Evolutionary conservation across 2,329 filamentous ascomycete genomes (phyloP).

Genomic region (Fusarium domesticum): DNA sequence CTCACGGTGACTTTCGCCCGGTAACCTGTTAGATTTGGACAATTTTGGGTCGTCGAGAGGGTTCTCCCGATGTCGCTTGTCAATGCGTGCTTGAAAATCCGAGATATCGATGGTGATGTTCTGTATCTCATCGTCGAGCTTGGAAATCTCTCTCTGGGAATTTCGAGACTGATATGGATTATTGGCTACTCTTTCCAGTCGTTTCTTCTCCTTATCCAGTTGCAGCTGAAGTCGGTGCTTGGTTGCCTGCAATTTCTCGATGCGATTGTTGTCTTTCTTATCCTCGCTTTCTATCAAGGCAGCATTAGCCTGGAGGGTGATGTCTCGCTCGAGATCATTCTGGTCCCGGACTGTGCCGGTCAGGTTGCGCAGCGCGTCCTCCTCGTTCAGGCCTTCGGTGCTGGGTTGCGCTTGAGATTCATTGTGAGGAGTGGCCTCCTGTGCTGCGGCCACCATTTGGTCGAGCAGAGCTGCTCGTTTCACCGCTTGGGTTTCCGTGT

Average conservation of each 20-base stretch:
- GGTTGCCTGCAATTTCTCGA: slow-evolving; percentile 54
- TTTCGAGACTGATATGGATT: slow-evolving; percentile 54
- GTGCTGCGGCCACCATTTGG: slow-evolving; percentile 33
- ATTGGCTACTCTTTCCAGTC: slow-evolving; percentile 41
- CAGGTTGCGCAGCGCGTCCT: slow-evolving; percentile 57
- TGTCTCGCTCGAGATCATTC: slow-evolving; percentile 86
- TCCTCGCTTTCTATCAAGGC: slow-evolving; percentile 61
- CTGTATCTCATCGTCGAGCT: slow-evolving; percentile 62
- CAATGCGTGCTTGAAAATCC: slow-evolving; percentile 79
- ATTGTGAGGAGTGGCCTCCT: slow-evolving; percentile 21
- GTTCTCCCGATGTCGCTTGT: slow-evolving; percentile 62
- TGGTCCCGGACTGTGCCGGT: slow-evolving; percentile 76
- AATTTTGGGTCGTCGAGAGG: slow-evolving; percentile 43
- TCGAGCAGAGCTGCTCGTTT: slow-evolving; percentile 28
- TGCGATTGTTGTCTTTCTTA: slow-evolving; percentile 60
- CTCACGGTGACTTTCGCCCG: slow-evolving; percentile 80
- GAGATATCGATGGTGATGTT: slow-evolving; percentile 68
- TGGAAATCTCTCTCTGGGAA: slow-evolving; percentile 62
- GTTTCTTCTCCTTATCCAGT: slow-evolving; percentile 53
- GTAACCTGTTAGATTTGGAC: slow-evolving; percentile 57
- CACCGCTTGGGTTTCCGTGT: slow-evolving; percentile 19
- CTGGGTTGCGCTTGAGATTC: slow-evolving; percentile 6
- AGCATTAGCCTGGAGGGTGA: slow-evolving; percentile 61
- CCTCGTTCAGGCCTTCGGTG: slow-evolving; percentile 50
- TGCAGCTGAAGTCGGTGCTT: slow-evolving; percentile 62